phyloP scores from a whole-genome alignment of 352 stramenopile genomes.

The Globisporangium emineosum region DNA sequence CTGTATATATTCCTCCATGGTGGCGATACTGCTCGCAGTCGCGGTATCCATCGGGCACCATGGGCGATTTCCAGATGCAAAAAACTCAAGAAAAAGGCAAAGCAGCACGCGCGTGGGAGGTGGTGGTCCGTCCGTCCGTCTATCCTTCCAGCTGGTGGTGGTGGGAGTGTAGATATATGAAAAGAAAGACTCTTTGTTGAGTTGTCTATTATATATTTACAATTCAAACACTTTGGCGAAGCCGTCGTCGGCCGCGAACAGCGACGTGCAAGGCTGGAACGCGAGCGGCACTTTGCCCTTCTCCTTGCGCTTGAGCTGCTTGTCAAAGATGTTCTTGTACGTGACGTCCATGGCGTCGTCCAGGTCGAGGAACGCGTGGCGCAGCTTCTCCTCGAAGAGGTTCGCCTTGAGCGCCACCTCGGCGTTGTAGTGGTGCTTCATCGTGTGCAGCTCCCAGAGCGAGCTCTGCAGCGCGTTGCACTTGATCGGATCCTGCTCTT shows the following conservation, averaged over 20 bases:
- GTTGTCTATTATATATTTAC: conserved; percentile 46
- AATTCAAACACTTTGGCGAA: conserved; percentile 77
- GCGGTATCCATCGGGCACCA: not conserved
- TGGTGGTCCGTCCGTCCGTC: not conserved
- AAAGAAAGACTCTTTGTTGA: not conserved
- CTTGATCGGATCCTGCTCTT: conserved; percentile 65
- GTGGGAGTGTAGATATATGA: conserved; percentile 13
- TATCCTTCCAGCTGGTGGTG: not conserved
- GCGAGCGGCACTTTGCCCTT: conserved; percentile 75
- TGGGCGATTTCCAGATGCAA: conserved; percentile 4
- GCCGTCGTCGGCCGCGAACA: conserved; percentile 59
- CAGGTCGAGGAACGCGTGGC: conserved; percentile 71
- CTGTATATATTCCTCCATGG: conserved; percentile 5
- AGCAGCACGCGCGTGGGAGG: not conserved
- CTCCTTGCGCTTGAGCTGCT: conserved; percentile 81
- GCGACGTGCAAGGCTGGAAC: conserved; percentile 53
- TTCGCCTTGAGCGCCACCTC: conserved; percentile 89
- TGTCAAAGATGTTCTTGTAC: conserved; percentile 80
- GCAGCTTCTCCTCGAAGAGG: conserved; percentile 88
- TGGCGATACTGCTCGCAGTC: not conserved
- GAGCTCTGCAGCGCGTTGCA: conserved; percentile 90
- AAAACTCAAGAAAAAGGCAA: conserved; percentile 1
- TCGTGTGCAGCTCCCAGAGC: conserved; percentile 94
- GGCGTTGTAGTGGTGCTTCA: conserved; percentile 95
- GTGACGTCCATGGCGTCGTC: conserved; percentile 70